Percentiles rank a stretch among this genome's conserved stretches.
Evolutionary conservation across 208 protist genomes (phyloP).

Genomic region (Leishmania major): DNA sequence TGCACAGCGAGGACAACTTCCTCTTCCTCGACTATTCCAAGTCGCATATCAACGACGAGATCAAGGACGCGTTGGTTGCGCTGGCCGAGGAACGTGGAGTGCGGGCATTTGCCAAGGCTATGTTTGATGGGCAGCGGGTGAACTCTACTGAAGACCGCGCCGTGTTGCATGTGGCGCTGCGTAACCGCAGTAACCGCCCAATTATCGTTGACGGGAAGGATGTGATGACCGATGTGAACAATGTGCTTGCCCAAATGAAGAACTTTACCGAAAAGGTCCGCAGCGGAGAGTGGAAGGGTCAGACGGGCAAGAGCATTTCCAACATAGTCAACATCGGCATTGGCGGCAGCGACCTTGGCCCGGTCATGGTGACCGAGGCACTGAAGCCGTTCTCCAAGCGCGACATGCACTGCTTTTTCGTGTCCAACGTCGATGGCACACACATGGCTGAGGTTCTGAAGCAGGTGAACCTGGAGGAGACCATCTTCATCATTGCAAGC

Average conservation of each 20-base stretch:
- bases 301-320: constrained; percentile 93
- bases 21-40: constrained; percentile 97
- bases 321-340: constrained; percentile 98
- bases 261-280: constrained; percentile 88
- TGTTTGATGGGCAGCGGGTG: constrained; percentile 96
- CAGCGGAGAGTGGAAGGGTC: constrained; percentile 93
- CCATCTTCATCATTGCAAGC: constrained; percentile 97
- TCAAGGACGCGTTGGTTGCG: constrained; percentile 82
- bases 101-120: constrained; percentile 67
- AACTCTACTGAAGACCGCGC: constrained; percentile 95
- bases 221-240: constrained; percentile 94
- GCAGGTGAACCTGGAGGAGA: constrained; percentile 89
- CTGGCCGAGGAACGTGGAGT: constrained; percentile 87
- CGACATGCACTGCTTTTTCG: constrained; percentile 89
- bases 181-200: constrained; percentile 90
- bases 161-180: constrained; percentile 96
- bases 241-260: constrained; percentile 94
- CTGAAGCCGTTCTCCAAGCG: constrained; percentile 89
- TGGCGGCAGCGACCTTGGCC: constrained; percentile 96
- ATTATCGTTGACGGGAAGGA: constrained; percentile 94
- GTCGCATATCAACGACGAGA: constrained; percentile 94
- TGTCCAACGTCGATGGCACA: constrained; percentile 98
- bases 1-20: constrained; percentile 69
- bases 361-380: constrained; percentile 95
- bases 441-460: constrained; percentile 93